Conservation (phyloP, 1,284 basidiomycete genomes). For the Somion occarium region DNA sequence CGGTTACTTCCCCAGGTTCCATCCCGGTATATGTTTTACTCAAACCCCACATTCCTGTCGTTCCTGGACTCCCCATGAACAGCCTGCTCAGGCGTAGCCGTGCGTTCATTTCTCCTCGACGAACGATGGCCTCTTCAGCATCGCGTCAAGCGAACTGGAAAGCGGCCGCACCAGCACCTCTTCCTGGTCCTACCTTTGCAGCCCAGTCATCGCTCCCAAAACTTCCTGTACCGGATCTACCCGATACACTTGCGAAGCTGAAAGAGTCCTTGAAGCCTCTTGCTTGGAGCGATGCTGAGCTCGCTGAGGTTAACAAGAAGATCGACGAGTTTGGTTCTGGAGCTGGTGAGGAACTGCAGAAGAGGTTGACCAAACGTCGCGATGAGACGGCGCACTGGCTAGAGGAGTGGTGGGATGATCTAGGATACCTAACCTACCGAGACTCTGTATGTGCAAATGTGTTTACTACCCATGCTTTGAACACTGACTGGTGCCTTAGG, state of each 20-base stretch:
- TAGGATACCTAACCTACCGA: constrained; percentile 65
- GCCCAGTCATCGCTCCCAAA: constrained; percentile 42
- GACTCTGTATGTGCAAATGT: constrained; percentile 53
- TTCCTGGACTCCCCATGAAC: no score
- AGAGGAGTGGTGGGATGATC: constrained; percentile 81
- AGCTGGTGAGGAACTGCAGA: constrained; percentile 53
- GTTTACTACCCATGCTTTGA: background rate
- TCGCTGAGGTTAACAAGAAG: constrained; percentile 44
- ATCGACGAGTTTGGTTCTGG: constrained; percentile 56
- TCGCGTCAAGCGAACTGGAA: constrained; percentile 40
- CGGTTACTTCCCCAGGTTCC: no score
- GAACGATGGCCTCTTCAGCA: no score
- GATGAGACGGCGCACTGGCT: constrained; percentile 61
- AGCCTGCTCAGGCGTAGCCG: no score
- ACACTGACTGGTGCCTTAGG: constrained; percentile 33
- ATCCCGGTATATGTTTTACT: no score
- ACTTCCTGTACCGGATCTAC: constrained; percentile 63
- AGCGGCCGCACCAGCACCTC: constrained; percentile 35
- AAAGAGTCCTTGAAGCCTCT: constrained; percentile 62
- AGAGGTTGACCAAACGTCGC: constrained; percentile 46
- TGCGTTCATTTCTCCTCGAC: no score
- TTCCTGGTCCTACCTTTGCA: constrained; percentile 33
- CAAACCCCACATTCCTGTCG: no score
- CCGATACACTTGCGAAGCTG: constrained; percentile 51
- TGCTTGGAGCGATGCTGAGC: constrained; percentile 57